A percentile compares a stretch with the other conserved stretches of the same genome.
These are phyloP conservation scores for Aspergillus terreus DNA, from an alignment of 2,329 filamentous ascomycete species.

Conservation along the genomic window DNA sequence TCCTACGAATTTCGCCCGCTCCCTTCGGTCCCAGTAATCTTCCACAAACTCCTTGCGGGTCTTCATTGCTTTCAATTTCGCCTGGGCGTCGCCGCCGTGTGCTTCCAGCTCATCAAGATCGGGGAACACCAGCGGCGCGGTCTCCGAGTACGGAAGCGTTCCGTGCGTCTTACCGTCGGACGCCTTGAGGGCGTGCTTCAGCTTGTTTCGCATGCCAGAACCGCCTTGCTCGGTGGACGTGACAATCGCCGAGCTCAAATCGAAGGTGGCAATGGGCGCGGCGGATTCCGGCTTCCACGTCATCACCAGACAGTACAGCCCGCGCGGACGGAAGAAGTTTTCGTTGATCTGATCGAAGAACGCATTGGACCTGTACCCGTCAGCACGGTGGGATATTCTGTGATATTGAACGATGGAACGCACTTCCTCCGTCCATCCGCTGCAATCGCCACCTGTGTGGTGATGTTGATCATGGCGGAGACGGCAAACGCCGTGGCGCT, in stretches of 20 bases:
- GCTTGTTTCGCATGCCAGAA: constrained; percentile 16
- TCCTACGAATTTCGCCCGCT: constrained; percentile 44
- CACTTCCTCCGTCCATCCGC: constrained; percentile 31
- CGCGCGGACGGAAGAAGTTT: constrained; percentile 55
- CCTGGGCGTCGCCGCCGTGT: constrained; percentile 7
- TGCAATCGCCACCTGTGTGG: constrained; percentile 41
- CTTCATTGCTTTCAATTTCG: constrained; percentile 13
- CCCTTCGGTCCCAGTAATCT: constrained; percentile 49
- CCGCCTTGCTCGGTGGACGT: constrained; percentile 23
- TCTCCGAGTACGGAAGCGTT: constrained; percentile 33
- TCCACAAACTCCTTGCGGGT: constrained; percentile 34
- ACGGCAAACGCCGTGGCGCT: constrained; percentile 41
- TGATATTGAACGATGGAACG: neutral
- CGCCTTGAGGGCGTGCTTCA: constrained; percentile 33
- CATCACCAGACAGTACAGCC: constrained; percentile 54
- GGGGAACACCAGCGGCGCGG: constrained; percentile 50
- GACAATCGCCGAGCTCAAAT: constrained; percentile 37
- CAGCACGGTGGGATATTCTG: constrained; percentile 1
- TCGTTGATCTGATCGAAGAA: constrained; percentile 57
- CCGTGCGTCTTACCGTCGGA: constrained; percentile 40
- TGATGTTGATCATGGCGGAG: constrained; percentile 43
- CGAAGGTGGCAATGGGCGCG: constrained; percentile 23
- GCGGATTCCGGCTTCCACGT: constrained; percentile 46
- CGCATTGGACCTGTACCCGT: constrained; percentile 39
- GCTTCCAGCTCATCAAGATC: constrained; percentile 31